A percentile compares a stretch with the other conserved stretches of the same genome.
Conservation (phyloP, 306 rosid genomes). For the Prunus salicina region DNA sequence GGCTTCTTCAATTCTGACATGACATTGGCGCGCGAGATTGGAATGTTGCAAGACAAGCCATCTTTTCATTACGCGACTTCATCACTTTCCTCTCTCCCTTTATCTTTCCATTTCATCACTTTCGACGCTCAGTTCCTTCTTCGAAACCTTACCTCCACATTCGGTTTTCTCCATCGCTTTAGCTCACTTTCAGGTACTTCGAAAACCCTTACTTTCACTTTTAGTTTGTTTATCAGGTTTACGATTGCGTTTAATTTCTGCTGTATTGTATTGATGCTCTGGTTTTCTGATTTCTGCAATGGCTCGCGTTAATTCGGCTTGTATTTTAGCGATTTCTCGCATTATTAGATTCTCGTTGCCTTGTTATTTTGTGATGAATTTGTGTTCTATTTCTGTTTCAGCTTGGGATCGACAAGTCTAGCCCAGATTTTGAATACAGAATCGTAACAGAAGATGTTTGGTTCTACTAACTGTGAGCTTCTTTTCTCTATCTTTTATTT, state of each 20-base stretch:
- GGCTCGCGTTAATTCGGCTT: no score
- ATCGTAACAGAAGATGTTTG: conserved; percentile 49
- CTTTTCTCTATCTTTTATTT: background rate
- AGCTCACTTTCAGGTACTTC: background rate
- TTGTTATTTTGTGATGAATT: background rate
- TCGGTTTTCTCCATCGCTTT: background rate
- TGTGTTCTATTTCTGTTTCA: background rate
- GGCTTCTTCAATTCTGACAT: background rate
- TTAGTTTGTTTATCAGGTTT: background rate
- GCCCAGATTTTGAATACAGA: background rate
- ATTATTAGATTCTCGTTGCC: background rate
- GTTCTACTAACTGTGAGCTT: conserved; percentile 75
- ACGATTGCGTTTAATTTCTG: background rate
- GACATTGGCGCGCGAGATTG: background rate
- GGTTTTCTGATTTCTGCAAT: background rate
- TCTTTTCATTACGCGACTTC: background rate
- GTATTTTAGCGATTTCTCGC: background rate
- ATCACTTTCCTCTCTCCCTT: background rate
- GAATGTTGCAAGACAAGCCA: background rate
- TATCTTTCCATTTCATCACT: background rate
- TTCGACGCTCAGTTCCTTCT: background rate
- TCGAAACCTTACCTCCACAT: background rate
- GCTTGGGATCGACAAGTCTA: background rate
- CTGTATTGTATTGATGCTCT: background rate
- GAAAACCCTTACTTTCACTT: background rate